Conservation (phyloP, 2,329 filamentous ascomycete genomes). For the Boeremia exigua region DNA sequence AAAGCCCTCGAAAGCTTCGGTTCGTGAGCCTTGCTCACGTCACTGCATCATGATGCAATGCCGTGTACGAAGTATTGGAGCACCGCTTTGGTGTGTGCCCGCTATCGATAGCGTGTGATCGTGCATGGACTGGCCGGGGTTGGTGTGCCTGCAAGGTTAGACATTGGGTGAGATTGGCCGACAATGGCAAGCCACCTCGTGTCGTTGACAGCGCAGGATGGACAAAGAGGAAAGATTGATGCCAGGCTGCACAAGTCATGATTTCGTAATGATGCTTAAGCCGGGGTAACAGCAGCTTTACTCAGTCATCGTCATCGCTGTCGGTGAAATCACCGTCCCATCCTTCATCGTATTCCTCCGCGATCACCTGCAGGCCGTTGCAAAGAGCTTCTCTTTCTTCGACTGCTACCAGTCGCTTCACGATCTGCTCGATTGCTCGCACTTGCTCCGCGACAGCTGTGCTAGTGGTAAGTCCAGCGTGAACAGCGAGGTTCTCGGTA, state of each 20-base stretch:
- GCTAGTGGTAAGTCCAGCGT: slow-evolving; percentile 71
- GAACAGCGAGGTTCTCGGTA: slow-evolving; percentile 53
- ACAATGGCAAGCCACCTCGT: slow-evolving; percentile 19
- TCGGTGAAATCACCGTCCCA: slow-evolving; percentile 71
- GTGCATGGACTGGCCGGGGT: slow-evolving; percentile 20
- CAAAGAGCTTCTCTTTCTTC: slow-evolving; percentile 85
- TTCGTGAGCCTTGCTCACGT: neutral
- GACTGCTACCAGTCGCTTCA: slow-evolving; percentile 67
- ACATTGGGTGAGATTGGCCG: slow-evolving; percentile 13
- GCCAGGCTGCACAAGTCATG: slow-evolving; percentile 10
- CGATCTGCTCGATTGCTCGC: slow-evolving; percentile 68
- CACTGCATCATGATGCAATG: slow-evolving; percentile 20
- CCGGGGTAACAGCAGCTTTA: neutral
- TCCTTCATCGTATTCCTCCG: slow-evolving; percentile 86
- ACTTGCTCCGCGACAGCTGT: slow-evolving; percentile 74
- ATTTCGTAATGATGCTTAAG: slow-evolving; percentile 19
- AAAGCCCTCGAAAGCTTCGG: neutral
- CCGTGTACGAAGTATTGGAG: slow-evolving; percentile 23
- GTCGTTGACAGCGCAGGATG: slow-evolving; percentile 12
- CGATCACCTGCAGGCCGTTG: slow-evolving; percentile 80
- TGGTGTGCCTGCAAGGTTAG: slow-evolving; percentile 9
- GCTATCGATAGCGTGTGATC: slow-evolving; percentile 29
- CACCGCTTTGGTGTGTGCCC: slow-evolving; percentile 19
- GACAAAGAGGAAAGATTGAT: neutral
- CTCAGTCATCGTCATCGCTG: slow-evolving; percentile 69